Evolutionary conservation across 805 yeast species (phyloP).

Genomic region (Saccharomycopsis oosterbeekiorum): DNA sequence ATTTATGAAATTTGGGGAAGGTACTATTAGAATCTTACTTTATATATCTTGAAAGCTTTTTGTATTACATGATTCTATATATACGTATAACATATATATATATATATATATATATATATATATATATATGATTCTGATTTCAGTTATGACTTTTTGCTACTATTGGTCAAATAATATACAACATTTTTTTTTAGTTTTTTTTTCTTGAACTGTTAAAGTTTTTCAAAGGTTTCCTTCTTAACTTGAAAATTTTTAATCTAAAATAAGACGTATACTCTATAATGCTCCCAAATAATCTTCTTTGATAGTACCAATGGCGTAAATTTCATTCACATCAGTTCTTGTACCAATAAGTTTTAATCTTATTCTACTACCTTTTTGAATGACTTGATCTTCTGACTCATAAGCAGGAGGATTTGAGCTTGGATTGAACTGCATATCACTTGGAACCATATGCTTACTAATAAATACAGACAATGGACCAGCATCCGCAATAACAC

Average conservation of each 20-base stretch:
- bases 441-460: constrained; percentile 88
- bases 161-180: not conserved
- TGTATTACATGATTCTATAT: not conserved
- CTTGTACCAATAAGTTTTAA: constrained; percentile 95
- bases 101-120: not conserved
- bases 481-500: constrained; percentile 96
- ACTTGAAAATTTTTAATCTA: not conserved
- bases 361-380: constrained; percentile 88
- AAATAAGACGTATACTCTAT: constrained; percentile 20
- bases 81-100: not conserved
- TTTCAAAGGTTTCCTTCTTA: not conserved
- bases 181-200: not conserved
- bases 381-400: constrained; percentile 88
- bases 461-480: constrained; percentile 92
- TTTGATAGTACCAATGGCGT: constrained; percentile 95
- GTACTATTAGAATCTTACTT: not conserved
- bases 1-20: constrained; percentile 17
- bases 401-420: constrained; percentile 98
- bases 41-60: not conserved
- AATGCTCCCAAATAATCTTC: constrained; percentile 94
- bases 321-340: constrained; percentile 93
- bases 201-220: not conserved
- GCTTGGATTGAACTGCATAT: constrained; percentile 87
- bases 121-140: not conserved
- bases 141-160: not conserved